Evolutionary conservation across 495 filamentous ascomycete species (phyloP), one percentile per base, ranked within the genome.

Genomic region (Aspergillus steynii): DNA sequence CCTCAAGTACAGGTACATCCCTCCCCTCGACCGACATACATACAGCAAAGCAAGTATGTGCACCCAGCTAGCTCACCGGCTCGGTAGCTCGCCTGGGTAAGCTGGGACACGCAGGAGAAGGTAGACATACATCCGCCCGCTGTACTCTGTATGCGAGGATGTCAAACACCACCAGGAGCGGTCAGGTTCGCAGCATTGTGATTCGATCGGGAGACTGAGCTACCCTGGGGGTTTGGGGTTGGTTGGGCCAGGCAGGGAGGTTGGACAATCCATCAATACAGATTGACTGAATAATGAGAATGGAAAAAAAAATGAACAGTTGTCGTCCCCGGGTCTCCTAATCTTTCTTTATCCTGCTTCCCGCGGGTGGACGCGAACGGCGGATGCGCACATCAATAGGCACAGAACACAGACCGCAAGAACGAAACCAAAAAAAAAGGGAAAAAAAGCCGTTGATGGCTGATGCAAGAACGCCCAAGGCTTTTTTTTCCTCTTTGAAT

Each of bases 391-490:
- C 37, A 42, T 42, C 7, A 32, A 32, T 7, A 32, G 31, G 7
- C 31, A 3, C 3, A 32, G 31, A 32, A 32, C 50, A 34, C 45
- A 64, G 62, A 64, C 58, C 58, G 58, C 61, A 63, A 63, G 52
- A 56, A 49, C 61, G 20, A 20, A 20, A 20, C 20, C 20, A 20
- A 14, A 8, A 12, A 12, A 37, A 8, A 12, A 8, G 8, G 14
- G 1, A 34, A 34, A 34, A 34, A 42, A 42, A 42, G 37, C 61
- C 61, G 56, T 59, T 63, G 56, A 42, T 12, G 37, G 37, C 53
- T 45, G 53, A 56, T 55, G 61, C 61, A 63, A 32, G 53, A 63
- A 31, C 46, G 57, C 61, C 61, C 61, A 63, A 63, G 53, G 42
- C 49, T 52, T 28, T 42, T 42, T 42, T 42, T 14, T 37, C 10